These are phyloP conservation scores for Penicillium roqueforti DNA, from an alignment of 495 filamentous ascomycete genomes.

Conservation along the genomic window DNA sequence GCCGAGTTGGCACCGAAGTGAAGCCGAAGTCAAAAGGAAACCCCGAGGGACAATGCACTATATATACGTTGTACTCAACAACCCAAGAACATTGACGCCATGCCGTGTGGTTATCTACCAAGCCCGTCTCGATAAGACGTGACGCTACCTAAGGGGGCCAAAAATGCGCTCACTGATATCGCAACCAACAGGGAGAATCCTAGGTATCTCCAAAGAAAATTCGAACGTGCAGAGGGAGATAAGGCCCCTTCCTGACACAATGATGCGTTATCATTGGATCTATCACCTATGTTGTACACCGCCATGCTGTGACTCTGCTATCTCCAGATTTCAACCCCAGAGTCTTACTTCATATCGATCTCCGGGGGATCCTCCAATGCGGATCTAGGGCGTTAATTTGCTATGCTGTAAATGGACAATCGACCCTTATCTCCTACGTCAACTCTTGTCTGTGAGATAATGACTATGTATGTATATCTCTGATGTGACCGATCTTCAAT, in stretches of 20 bases:
- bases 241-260: constrained; percentile 1
- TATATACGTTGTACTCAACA: constrained; percentile 9
- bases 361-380: constrained; percentile 11
- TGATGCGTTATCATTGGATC: neutral
- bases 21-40: neutral
- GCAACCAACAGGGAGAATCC: constrained; percentile 1
- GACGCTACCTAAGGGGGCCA: constrained; percentile 14
- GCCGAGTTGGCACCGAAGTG: neutral
- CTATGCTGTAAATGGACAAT: neutral
- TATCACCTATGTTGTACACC: constrained; percentile 2
- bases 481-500: constrained; percentile 8
- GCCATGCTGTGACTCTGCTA: constrained; percentile 11
- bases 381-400: neutral
- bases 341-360: constrained; percentile 8
- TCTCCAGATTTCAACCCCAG: constrained; percentile 26
- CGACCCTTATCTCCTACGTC: constrained; percentile 7
- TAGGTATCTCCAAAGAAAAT: constrained; percentile 1
- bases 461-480: neutral
- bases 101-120: constrained; percentile 17
- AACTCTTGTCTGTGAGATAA: neutral
- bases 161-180: constrained; percentile 12
- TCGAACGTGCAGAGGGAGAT: constrained; percentile 1
- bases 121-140: constrained; percentile 20
- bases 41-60: constrained; percentile 1
- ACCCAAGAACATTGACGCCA: neutral